phyloP scores from a whole-genome alignment of 495 filamentous ascomycete species.

The Cercophora scortea region DNA sequence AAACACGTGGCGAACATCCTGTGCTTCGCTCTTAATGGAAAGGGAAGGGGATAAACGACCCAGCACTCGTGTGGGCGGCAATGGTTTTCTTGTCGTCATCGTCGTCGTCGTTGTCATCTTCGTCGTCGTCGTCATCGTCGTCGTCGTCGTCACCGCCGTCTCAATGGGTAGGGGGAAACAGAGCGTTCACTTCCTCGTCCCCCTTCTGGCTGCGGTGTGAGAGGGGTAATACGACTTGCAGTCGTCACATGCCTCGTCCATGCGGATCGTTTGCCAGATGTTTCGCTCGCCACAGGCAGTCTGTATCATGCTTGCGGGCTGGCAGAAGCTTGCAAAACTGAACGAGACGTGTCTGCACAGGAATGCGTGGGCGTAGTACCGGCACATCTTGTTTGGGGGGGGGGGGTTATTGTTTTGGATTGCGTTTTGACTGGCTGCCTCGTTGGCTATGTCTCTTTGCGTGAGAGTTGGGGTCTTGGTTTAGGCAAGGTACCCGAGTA shows the following conservation, averaged over 20 bases:
- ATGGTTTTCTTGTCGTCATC: background rate
- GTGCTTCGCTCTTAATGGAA: too few species aligned
- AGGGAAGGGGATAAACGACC: too few species aligned
- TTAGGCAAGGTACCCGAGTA: background rate
- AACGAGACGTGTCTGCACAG: conserved; percentile 19
- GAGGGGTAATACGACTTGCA: conserved; percentile 9
- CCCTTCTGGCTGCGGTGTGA: background rate
- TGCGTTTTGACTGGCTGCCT: background rate
- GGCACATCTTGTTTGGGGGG: conserved; percentile 21
- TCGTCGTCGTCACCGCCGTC: too few species aligned
- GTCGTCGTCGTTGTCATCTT: background rate
- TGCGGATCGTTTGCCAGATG: conserved; percentile 23
- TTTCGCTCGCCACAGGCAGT: conserved; percentile 17
- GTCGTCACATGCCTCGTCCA: conserved; percentile 20
- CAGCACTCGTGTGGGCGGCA: too few species aligned
- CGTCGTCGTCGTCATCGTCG: background rate
- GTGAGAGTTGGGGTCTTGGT: background rate
- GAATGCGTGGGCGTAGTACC: conserved; percentile 25
- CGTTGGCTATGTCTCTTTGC: background rate
- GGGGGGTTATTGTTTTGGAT: background rate
- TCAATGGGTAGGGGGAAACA: too few species aligned
- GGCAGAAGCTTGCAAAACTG: conserved; percentile 23
- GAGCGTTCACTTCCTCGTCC: background rate
- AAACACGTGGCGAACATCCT: too few species aligned
- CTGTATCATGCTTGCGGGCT: conserved; percentile 19